Base-by-base conservation (phyloP, 1,284 basidiomycete species). In the Ceratobasidium sp. region DNA sequence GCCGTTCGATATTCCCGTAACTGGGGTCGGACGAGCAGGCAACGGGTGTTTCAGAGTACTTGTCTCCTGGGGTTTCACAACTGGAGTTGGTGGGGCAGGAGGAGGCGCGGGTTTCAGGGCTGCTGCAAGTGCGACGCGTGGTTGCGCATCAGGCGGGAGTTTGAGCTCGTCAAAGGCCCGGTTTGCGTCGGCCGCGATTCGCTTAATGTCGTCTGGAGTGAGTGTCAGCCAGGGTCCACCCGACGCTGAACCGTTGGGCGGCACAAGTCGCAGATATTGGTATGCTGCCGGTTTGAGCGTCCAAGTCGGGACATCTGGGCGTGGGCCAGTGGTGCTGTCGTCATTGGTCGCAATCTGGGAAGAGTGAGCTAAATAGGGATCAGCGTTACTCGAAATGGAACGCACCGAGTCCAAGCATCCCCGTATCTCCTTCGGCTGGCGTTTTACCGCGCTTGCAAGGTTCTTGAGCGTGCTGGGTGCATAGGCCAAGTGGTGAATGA, bases 141-240 rank as follows among this genome's bases (percentile, higher is more conserved):
- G 30, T 0, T 6, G 64, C 18, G 64, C 64, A 46, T 67, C 64
- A 26, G 64, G 52, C 18, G 64, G 64, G 32, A 67, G 64, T 23
- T 67, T 67, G 50, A 67, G 64, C 21, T 67, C 32, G 44, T 67
- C 64, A 67, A 67, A 67, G 9, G 64, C 64, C 14, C 64, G 64
- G 44, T 55, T 67, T 44, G 64, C 64, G 50, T 67, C 64, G 38
- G 64, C 64, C 21, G 50, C 44, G 47, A 67, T 67, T 2, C 64
- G 64, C 44, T 67, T 67, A 16, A 50, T 67, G 50, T 67, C 64
- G n/a, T 67, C 64, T 35, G 62, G 49, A 52, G 64, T 26, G 23
- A 67, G 64, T n/a, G 49, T 30, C 35, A 67, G 50, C 64, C 64
- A 67, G 49, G 49, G 38, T 1, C 47, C 63, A 32, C 64, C 64